Evolutionary conservation across 352 stramenopile species (phyloP).

Genomic region (Phytophthora sansomeana): DNA sequence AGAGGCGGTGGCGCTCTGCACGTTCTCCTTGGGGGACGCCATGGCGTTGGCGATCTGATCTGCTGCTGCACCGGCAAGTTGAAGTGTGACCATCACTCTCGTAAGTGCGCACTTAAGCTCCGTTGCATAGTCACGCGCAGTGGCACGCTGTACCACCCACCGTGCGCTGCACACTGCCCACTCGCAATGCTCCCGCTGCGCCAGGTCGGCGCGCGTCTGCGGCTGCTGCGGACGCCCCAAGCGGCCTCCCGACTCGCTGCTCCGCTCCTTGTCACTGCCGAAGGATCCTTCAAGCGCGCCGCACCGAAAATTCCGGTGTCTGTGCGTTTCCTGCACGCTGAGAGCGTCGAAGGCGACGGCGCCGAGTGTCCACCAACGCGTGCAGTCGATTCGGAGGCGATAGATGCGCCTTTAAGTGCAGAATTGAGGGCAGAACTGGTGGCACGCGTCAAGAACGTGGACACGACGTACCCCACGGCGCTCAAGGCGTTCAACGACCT

Average conservation of each 20-base stretch:
- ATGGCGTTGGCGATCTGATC: conserved; percentile 16
- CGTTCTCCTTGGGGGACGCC: conserved; percentile 20
- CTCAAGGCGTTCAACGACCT: conserved; percentile 48
- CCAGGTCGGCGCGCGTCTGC: conserved; percentile 14
- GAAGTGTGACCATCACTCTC: conserved; percentile 27
- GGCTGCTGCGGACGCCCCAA: conserved; percentile 19
- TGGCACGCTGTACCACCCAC: conserved; percentile 27
- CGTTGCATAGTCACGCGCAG: not conserved
- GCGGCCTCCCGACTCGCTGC: not conserved
- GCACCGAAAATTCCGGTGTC: not conserved
- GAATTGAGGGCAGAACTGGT: conserved; percentile 3
- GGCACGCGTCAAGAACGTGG: conserved; percentile 6
- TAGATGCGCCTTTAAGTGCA: not conserved
- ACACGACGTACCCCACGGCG: conserved; percentile 35
- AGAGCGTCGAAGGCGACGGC: conserved; percentile 5
- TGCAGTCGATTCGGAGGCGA: not conserved
- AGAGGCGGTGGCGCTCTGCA: not conserved
- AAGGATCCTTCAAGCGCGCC: not conserved
- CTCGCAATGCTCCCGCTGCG: conserved; percentile 20
- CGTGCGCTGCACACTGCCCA: conserved; percentile 5
- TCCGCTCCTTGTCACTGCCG: conserved; percentile 3
- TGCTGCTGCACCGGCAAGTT: conserved; percentile 22
- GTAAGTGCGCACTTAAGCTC: too few relatives aligned
- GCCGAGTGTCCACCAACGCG: not conserved
- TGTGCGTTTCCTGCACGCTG: conserved; percentile 19